Evolutionary conservation across 2,329 filamentous ascomycete species (phyloP).

Genomic region (Lasiodiplodia citricola): DNA sequence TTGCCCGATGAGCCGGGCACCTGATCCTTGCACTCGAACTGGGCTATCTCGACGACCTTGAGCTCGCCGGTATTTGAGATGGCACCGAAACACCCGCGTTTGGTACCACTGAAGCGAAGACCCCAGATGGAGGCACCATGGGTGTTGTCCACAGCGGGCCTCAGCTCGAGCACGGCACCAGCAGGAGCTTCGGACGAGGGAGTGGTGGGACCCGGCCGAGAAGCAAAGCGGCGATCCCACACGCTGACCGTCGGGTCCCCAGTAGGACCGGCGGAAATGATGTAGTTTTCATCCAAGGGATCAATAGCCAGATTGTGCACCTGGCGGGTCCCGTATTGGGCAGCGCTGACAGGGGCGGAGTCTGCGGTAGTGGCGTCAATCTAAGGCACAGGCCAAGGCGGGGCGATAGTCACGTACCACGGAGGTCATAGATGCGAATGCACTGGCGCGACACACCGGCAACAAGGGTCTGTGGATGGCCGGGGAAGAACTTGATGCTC

Average conservation of each 20-base stretch:
- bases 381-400: background rate
- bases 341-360: constrained; percentile 50
- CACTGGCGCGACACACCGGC: constrained; percentile 77
- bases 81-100: constrained; percentile 62
- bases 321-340: constrained; percentile 60
- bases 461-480: constrained; percentile 75
- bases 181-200: constrained; percentile 58
- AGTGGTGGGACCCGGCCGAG: constrained; percentile 36
- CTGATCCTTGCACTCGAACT: constrained; percentile 48
- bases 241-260: constrained; percentile 76
- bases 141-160: constrained; percentile 57
- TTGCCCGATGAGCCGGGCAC: constrained; percentile 3
- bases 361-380: constrained; percentile 37
- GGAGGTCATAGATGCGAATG: constrained; percentile 76
- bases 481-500: constrained; percentile 81
- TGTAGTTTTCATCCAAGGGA: constrained; percentile 80
- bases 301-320: constrained; percentile 76
- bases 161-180: constrained; percentile 62
- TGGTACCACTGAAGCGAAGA: constrained; percentile 64
- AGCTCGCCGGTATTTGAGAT: constrained; percentile 65
- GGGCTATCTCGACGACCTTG: constrained; percentile 60
- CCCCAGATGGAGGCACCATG: constrained; percentile 64
- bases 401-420: constrained; percentile 60
- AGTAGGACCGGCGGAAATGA: constrained; percentile 75
- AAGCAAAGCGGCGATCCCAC: constrained; percentile 71